Conservation (phyloP, 139 green algal genomes). For the Coelastrella sp. region DNA sequence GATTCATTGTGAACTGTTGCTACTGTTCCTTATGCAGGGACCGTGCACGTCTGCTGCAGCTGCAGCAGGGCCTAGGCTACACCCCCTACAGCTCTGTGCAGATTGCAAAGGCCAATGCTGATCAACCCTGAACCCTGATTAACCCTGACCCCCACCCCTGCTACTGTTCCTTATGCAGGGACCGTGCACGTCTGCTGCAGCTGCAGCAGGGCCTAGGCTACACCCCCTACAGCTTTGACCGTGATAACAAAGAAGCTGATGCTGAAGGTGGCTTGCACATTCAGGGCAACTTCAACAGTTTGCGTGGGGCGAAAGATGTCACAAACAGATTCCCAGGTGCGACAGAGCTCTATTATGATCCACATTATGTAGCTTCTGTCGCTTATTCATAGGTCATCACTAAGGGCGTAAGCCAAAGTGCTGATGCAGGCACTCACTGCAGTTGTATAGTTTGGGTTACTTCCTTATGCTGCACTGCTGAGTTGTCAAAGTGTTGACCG, state of each 20-base stretch:
- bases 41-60: background rate
- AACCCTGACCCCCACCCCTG: background rate
- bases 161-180: slow-evolving; percentile 3
- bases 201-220: slow-evolving; percentile 16
- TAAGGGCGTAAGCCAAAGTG: background rate
- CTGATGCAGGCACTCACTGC: background rate
- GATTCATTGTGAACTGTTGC: background rate
- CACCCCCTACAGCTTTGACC: background rate
- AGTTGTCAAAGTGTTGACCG: too few relatives aligned
- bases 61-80: slow-evolving; percentile 6
- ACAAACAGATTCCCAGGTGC: background rate
- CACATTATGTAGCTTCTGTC: too few relatives aligned
- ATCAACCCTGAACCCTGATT: background rate
- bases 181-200: slow-evolving; percentile 17
- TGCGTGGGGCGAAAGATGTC: background rate
- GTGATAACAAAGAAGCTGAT: background rate
- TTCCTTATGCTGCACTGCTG: background rate
- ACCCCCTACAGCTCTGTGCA: background rate
- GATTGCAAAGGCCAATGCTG: background rate
- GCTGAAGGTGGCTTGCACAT: background rate
- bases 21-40: slow-evolving; percentile 1
- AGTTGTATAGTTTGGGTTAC: background rate
- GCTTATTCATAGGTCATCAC: too few relatives aligned
- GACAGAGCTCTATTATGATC: too few relatives aligned
- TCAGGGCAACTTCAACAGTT: slow-evolving; percentile 35